A percentile compares a stretch with the other conserved stretches of the same genome.
Evolutionary conservation across 2,329 filamentous ascomycete species (phyloP).

Genomic region (Catunica adiposa): DNA sequence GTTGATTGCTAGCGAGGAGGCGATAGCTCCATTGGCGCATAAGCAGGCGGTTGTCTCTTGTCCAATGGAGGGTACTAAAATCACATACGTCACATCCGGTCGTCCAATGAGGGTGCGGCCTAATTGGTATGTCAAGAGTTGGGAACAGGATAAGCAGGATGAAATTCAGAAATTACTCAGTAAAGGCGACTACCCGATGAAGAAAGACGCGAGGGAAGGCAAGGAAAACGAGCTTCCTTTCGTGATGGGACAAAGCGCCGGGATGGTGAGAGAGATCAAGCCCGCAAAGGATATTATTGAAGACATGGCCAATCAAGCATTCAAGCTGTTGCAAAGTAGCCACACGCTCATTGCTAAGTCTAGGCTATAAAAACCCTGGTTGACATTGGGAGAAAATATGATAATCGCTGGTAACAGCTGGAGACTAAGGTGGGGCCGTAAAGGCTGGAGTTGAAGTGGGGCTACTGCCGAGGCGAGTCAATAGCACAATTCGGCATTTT

Average conservation of each 20-base stretch:
- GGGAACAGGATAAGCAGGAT: slow-evolving; percentile 55
- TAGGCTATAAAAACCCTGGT: slow-evolving; percentile 23
- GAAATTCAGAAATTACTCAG: slow-evolving; percentile 62
- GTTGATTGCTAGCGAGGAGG: slow-evolving; percentile 72
- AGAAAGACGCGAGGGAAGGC: slow-evolving; percentile 66
- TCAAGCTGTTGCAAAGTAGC: slow-evolving; percentile 47
- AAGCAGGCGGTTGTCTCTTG: slow-evolving; percentile 74
- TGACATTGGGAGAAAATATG: background rate
- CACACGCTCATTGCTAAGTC: slow-evolving; percentile 39
- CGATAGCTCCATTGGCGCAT: slow-evolving; percentile 63
- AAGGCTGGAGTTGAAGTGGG: no score
- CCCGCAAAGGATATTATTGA: slow-evolving; percentile 72
- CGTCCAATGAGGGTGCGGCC: slow-evolving; percentile 63
- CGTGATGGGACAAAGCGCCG: slow-evolving; percentile 87
- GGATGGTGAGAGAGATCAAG: slow-evolving; percentile 57
- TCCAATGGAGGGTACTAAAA: slow-evolving; percentile 59
- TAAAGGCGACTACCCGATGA: slow-evolving; percentile 62
- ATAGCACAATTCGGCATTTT: background rate
- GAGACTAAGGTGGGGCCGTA: no score
- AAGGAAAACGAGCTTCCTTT: slow-evolving; percentile 74
- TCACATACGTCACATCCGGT: slow-evolving; percentile 70
- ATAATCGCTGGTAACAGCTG: no score
- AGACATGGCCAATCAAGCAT: slow-evolving; percentile 72
- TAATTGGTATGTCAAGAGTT: slow-evolving; percentile 68
- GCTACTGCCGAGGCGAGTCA: no score